phyloP scores from a whole-genome alignment of 305 asterid genomes.

The Fraxinus greggii region DNA sequence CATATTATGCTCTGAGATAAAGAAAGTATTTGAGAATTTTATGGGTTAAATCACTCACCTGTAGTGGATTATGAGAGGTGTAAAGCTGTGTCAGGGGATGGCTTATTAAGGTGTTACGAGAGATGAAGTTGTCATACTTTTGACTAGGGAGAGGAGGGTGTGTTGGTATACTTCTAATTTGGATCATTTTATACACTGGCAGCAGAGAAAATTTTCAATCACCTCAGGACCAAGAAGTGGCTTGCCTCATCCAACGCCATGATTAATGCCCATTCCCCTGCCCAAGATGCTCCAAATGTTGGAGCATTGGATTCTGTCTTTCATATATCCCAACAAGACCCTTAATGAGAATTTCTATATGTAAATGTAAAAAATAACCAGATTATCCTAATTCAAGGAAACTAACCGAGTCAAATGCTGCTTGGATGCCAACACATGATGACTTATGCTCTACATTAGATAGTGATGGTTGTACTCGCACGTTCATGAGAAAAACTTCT shows the following conservation, averaged over 20 bases:
- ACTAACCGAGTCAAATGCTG: too few species aligned
- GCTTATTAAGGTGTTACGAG: not conserved
- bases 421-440: too few species aligned
- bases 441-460: too few species aligned
- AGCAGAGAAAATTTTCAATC: not conserved
- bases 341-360: not conserved
- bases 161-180: not conserved
- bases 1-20: not conserved
- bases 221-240: not conserved
- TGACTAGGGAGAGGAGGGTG: not conserved
- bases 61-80: not conserved
- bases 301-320: not conserved
- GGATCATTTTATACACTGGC: not conserved
- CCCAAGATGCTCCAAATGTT: not conserved
- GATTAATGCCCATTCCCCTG: not conserved
- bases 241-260: not conserved
- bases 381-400: not conserved
- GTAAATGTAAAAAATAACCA: not conserved
- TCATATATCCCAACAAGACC: not conserved
- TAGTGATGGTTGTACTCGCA: not conserved
- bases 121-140: not conserved
- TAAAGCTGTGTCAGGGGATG: not conserved
- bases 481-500: not conserved
- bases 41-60: not conserved
- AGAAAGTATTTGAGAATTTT: not conserved